phyloP scores from a whole-genome alignment of 495 filamentous ascomycete genomes.

The Venustampulla echinocandica region DNA sequence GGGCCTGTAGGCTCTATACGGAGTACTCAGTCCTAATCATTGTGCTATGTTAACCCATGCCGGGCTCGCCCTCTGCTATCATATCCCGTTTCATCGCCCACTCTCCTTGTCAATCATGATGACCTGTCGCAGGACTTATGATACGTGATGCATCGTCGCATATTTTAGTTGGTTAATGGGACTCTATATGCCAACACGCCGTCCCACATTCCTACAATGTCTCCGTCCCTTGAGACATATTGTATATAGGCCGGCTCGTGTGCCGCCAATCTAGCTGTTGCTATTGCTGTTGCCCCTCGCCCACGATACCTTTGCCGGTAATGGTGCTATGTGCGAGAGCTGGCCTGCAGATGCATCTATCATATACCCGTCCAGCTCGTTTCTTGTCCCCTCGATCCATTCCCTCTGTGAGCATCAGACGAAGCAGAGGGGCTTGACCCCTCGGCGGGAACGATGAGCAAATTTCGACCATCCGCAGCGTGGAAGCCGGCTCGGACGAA shows the following conservation, averaged over 20 bases:
- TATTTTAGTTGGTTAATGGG: conserved; percentile 6
- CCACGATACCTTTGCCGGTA: background rate
- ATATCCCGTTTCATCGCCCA: conserved; percentile 12
- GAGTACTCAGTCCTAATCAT: too few relatives aligned
- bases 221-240: conserved; percentile 12
- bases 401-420: background rate
- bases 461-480: conserved; percentile 10
- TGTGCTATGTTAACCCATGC: too few relatives aligned
- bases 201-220: conserved; percentile 1
- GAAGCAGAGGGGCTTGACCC: background rate
- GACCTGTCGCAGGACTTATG: conserved; percentile 15
- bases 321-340: background rate
- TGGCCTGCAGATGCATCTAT: conserved; percentile 14
- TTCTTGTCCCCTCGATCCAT: too few relatives aligned
- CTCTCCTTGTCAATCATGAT: conserved; percentile 17
- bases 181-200: conserved; percentile 6
- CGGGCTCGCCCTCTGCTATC: conserved; percentile 4
- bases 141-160: conserved; percentile 17
- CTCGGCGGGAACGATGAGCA: conserved; percentile 20
- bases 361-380: background rate
- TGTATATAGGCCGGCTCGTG: conserved; percentile 10
- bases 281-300: background rate
- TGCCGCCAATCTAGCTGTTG: conserved; percentile 10
- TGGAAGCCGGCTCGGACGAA: conserved; percentile 15
- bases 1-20: too few relatives aligned